Evolutionary conservation across 2,329 filamentous ascomycete genomes (phyloP).

Genomic region (Drechslerella dactyloides): DNA sequence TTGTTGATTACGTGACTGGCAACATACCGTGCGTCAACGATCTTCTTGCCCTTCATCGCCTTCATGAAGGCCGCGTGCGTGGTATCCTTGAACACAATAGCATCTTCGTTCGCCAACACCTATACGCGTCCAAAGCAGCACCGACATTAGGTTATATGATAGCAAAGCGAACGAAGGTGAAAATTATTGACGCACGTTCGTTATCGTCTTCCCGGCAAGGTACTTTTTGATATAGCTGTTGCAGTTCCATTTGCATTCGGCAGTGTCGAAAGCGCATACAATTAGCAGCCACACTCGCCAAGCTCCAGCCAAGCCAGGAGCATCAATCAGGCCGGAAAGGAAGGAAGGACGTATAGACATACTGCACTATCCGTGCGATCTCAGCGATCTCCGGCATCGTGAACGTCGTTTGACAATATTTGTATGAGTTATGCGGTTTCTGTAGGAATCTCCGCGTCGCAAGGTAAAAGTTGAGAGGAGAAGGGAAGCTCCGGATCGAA

Average conservation of each 20-base stretch:
- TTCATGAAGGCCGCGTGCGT: conserved; percentile 75
- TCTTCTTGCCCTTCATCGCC: conserved; percentile 76
- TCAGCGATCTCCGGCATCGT: conserved; percentile 71
- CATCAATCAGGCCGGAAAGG: neutral
- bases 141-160: neutral
- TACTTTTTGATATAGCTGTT: conserved; percentile 80
- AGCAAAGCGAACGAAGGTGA: neutral
- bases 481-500: neutral
- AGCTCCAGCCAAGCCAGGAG: neutral
- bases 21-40: conserved; percentile 59
- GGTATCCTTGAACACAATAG: conserved; percentile 87
- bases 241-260: too few relatives aligned
- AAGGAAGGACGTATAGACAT: conserved; percentile 21
- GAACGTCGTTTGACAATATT: neutral
- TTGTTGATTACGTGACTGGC: neutral
- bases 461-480: neutral
- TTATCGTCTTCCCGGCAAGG: conserved; percentile 82
- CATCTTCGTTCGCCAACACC: conserved; percentile 73
- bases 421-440: neutral
- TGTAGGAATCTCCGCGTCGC: neutral
- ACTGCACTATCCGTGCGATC: conserved; percentile 56
- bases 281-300: conserved; percentile 14
- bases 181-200: conserved; percentile 66
- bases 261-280: neutral
- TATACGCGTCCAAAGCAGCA: neutral